These are phyloP conservation scores for Atkinsonella hypoxylon DNA, from an alignment of 2,329 filamentous ascomycete genomes.

Conservation along the genomic window DNA sequence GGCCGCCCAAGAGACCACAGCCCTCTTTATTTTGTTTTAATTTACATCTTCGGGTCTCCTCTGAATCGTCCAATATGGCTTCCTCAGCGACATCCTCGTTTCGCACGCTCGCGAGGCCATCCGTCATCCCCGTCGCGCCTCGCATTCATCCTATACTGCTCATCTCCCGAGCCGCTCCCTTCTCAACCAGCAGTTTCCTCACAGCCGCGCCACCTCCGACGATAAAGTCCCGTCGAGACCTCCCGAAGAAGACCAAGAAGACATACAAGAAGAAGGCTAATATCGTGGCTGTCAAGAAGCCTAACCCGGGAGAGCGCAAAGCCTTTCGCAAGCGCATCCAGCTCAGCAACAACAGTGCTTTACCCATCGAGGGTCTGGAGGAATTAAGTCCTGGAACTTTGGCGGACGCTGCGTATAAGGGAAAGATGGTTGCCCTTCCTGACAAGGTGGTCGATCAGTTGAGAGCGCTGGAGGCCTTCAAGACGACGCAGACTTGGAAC, in stretches of 20 bases:
- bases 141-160: slow-evolving; percentile 19
- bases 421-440: slow-evolving; percentile 58
- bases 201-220: slow-evolving; percentile 16
- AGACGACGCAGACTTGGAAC: slow-evolving; percentile 76
- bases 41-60: too few relatives aligned
- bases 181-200: slow-evolving; percentile 24
- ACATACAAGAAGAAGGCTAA: slow-evolving; percentile 41
- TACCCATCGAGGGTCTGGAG: slow-evolving; percentile 58
- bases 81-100: slow-evolving; percentile 17
- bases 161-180: slow-evolving; percentile 22
- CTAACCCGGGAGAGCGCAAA: slow-evolving; percentile 70
- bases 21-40: too few relatives aligned
- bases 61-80: slow-evolving; percentile 1
- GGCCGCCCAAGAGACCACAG: slow-evolving; percentile 13
- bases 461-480: slow-evolving; percentile 79
- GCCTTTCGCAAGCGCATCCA: slow-evolving; percentile 79
- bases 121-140: slow-evolving; percentile 18
- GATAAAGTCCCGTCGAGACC: slow-evolving; percentile 24
- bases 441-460: slow-evolving; percentile 64
- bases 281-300: slow-evolving; percentile 38
- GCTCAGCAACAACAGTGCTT: slow-evolving; percentile 86
- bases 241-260: slow-evolving; percentile 28
- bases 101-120: slow-evolving; percentile 29
- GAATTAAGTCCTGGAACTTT: slow-evolving; percentile 46
- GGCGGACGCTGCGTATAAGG: slow-evolving; percentile 41